These are phyloP conservation scores for Smittium culicis DNA, from an alignment of 371 early-diverging fungal genomes.

Conservation along the genomic window DNA sequence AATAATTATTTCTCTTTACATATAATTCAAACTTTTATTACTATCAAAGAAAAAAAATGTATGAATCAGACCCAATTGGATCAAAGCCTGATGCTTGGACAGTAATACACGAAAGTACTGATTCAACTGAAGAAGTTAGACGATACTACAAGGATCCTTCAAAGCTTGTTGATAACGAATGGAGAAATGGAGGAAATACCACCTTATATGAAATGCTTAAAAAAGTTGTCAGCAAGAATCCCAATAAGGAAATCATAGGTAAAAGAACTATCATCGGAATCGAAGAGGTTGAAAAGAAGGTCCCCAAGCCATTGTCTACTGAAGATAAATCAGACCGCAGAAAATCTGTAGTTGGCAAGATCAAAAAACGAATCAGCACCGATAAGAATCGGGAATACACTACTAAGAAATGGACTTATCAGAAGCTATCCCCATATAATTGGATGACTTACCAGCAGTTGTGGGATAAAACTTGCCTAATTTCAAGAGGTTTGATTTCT, in stretches of 20 bases:
- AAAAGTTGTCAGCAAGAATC: not conserved
- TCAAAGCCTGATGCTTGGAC: constrained; percentile 1
- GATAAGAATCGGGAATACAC: too few relatives aligned
- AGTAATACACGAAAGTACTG: not conserved
- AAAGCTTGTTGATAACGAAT: not conserved
- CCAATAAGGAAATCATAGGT: not conserved
- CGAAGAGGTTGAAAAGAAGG: not conserved
- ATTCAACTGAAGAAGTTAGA: too few relatives aligned
- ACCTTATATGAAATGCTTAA: not conserved
- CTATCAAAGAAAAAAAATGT: too few relatives aligned
- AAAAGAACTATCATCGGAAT: not conserved
- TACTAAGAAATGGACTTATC: constrained; percentile 40
- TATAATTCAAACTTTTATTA: too few relatives aligned
- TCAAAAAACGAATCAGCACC: not conserved
- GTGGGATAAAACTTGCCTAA: constrained; percentile 12
- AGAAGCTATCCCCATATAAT: constrained; percentile 33
- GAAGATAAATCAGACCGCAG: too few relatives aligned
- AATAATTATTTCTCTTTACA: too few relatives aligned
- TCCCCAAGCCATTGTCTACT: not conserved
- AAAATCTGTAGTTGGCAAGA: not conserved
- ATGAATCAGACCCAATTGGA: not conserved
- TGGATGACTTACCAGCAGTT: constrained; percentile 41
- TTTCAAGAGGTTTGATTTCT: constrained; percentile 35
- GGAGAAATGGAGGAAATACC: not conserved
- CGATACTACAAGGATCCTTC: constrained; percentile 7